Percentiles rank a stretch among this genome's conserved stretches.
Evolutionary conservation across 2,329 filamentous ascomycete species (phyloP).

Genomic region (Penicillium sclerotigenum): DNA sequence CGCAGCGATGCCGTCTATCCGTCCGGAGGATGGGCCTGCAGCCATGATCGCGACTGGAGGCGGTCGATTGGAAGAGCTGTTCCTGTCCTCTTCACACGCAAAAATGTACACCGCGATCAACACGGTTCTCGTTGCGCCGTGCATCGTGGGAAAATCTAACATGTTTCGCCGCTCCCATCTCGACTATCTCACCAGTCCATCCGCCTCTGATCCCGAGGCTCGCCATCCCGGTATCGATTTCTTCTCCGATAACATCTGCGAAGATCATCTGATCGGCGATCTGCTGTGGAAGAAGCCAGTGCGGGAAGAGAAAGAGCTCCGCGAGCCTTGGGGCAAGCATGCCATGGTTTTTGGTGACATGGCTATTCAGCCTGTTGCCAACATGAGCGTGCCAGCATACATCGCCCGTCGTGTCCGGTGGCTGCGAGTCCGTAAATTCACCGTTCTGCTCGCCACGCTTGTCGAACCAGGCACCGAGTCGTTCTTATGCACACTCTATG

Average conservation of each 20-base stretch:
- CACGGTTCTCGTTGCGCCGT: constrained; percentile 83
- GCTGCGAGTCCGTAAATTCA: constrained; percentile 92
- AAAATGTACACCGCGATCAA: constrained; percentile 99
- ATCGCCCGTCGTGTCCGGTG: constrained; percentile 79
- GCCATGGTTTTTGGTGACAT: constrained; percentile 80
- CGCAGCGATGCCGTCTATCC: constrained; percentile 8
- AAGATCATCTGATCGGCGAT: constrained; percentile 94
- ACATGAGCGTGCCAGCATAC: constrained; percentile 75
- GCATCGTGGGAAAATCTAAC: constrained; percentile 93
- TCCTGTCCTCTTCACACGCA: constrained; percentile 87
- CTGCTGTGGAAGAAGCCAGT: constrained; percentile 67
- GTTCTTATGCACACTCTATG: constrained; percentile 76
- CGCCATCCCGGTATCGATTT: constrained; percentile 73
- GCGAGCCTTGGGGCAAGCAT: constrained; percentile 66
- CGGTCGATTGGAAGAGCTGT: constrained; percentile 86
- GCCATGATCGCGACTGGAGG: constrained; percentile 54
- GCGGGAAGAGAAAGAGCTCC: constrained; percentile 36
- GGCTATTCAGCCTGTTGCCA: constrained; percentile 82
- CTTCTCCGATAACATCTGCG: constrained; percentile 95
- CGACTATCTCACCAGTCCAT: constrained; percentile 63
- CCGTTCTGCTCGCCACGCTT: constrained; percentile 80
- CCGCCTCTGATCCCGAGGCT: constrained; percentile 45
- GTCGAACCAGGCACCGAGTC: constrained; percentile 92
- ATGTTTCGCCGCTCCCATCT: constrained; percentile 96
- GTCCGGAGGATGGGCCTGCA: constrained; percentile 19